These are phyloP conservation scores for Pseudogymnoascus sp. DNA, from an alignment of 2,329 filamentous ascomycete genomes.

Conservation along the genomic window DNA sequence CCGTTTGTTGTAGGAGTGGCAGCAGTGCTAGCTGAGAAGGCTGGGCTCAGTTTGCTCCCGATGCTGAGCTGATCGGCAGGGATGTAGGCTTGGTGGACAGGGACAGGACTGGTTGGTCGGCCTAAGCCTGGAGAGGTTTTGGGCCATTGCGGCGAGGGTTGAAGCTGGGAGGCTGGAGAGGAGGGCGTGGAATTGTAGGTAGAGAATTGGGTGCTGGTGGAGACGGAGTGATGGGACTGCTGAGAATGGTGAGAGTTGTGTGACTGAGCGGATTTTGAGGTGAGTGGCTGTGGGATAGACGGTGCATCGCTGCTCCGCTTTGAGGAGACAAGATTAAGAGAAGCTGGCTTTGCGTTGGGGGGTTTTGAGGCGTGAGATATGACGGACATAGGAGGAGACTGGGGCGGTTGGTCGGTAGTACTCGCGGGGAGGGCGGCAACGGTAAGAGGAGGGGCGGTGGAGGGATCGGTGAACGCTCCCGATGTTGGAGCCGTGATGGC, in stretches of 20 bases:
- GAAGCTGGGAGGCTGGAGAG: not conserved
- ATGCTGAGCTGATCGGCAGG: slow-evolving; percentile 6
- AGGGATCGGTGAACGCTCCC: slow-evolving; percentile 18
- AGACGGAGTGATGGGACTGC: not conserved
- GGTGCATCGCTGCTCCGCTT: slow-evolving; percentile 6
- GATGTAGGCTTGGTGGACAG: slow-evolving; percentile 4
- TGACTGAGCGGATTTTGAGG: not conserved
- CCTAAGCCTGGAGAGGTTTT: not conserved
- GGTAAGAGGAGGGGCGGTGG: not conserved
- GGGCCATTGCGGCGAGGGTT: slow-evolving; percentile 1
- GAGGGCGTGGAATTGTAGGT: not conserved
- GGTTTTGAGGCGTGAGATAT: slow-evolving; percentile 14
- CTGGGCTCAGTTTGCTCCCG: not conserved
- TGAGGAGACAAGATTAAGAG: not conserved
- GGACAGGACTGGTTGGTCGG: not conserved
- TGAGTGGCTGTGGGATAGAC: slow-evolving; percentile 10
- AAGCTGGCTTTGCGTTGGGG: slow-evolving; percentile 4
- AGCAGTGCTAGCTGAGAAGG: not conserved
- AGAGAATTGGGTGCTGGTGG: slow-evolving; percentile 8
- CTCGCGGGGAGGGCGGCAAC: not conserved
- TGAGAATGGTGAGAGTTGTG: not conserved
- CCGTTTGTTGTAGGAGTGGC: not conserved
- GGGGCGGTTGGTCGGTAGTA: not conserved
- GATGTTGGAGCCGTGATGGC: slow-evolving; percentile 22
- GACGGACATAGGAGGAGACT: not conserved